These are phyloP conservation scores for Xerocomus potaroensis DNA, from an alignment of 768 basidiomycete genomes.

Conservation along the genomic window DNA sequence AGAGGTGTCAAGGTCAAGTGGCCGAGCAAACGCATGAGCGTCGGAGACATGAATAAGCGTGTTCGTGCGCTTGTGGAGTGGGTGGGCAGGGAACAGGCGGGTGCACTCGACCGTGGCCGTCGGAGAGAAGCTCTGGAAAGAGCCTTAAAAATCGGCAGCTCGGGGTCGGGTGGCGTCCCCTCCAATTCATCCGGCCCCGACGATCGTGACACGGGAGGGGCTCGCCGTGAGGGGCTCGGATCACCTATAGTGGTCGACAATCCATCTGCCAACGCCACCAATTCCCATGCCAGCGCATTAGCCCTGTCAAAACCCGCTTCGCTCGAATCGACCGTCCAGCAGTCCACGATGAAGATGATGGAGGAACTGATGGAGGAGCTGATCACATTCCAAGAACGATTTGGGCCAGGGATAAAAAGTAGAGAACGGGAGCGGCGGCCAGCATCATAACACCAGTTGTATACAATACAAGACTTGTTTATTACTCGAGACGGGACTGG, in stretches of 20 bases:
- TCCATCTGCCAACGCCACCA: slow-evolving; percentile 8
- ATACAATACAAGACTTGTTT: slow-evolving; percentile 5
- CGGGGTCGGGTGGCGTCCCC: slow-evolving; percentile 8
- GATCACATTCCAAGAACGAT: slow-evolving; percentile 83
- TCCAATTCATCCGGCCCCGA: slow-evolving; percentile 8
- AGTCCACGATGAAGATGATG: slow-evolving; percentile 74
- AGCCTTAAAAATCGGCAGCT: slow-evolving; percentile 33
- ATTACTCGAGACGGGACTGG: slow-evolving; percentile 16
- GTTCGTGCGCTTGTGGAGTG: slow-evolving; percentile 87
- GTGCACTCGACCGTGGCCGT: slow-evolving; percentile 64
- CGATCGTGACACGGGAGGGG: slow-evolving; percentile 13
- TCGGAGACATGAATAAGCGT: slow-evolving; percentile 97
- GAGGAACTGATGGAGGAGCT: slow-evolving; percentile 89
- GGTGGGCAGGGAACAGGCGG: slow-evolving; percentile 86
- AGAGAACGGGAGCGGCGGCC: slow-evolving; percentile 52
- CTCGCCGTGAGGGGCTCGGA: slow-evolving; percentile 10
- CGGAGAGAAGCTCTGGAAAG: slow-evolving; percentile 64
- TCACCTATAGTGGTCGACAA: slow-evolving; percentile 35
- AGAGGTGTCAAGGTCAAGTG: slow-evolving; percentile 87
- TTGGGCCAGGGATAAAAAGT: slow-evolving; percentile 54
- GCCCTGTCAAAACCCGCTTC: slow-evolving; percentile 3
- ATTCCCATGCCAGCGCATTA: slow-evolving; percentile 14
- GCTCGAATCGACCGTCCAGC: slow-evolving; percentile 15
- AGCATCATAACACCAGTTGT: slow-evolving; percentile 27
- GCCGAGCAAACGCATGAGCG: slow-evolving; percentile 91